Base-by-base conservation (phyloP, 2,329 filamentous ascomycete genomes). In the Talaromyces sp. region DNA sequence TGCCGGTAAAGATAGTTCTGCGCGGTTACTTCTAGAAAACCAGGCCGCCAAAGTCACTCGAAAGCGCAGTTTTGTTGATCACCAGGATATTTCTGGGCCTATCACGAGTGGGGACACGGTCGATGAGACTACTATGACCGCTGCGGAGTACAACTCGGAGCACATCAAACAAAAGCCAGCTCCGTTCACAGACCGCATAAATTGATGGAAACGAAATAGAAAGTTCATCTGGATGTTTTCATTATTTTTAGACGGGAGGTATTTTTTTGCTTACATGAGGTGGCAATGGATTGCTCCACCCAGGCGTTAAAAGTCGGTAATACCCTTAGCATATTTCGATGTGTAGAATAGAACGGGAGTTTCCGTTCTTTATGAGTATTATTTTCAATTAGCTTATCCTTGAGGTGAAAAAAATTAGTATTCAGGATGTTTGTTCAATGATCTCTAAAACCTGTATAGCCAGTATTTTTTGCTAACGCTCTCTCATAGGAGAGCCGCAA, bases 31-130 rank as follows among this genome's bases (percentile, higher is more conserved):
- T 46, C 43, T 19, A 14, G 21, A 57, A 7, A 19, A 19, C 7
- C 53, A n/a, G 35, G 35, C 14, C 27, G 24, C 29, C 38, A 46
- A 19, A 41, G 51, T 27, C 27, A 58, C 4, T 52, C 50, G 19
- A 24, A 61, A 61, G 46, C 51, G 59, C 26, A 61, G 59, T 56
- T 61, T 61, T 52, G 54, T 58, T 27, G 59, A 61, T 38, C 57
- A 48, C 24, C 38, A 55, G 11, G 31, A 50, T 21, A 51, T 54
- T 31, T 10, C n/a, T 7, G 26, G n/a, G n/a, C 24, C 24, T 19
- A 26, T 12, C n/a, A 24, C 17, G n/a, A 32, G 9, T 21, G 27
- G 9, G 43, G 27, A 8, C 43, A 29, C 12, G 9, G 27, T 26
- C 19, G 21, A 43, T 27, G 21, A 26, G 24, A 27, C 29, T 50